phyloP scores from a whole-genome alignment of 2,329 filamentous ascomycete species.

The Elsinoe perseae region DNA sequence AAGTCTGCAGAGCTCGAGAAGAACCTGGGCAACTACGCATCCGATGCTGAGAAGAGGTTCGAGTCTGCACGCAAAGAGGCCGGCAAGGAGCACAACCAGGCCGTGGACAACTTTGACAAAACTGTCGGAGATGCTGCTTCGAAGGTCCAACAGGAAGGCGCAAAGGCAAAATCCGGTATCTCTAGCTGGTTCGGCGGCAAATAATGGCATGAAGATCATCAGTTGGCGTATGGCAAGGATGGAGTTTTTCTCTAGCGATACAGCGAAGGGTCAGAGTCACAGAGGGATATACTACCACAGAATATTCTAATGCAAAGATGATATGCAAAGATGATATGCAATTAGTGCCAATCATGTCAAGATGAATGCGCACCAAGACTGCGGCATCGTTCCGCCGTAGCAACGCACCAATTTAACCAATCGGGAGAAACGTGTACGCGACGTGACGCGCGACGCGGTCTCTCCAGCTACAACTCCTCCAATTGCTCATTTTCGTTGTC shows the following conservation, averaged over 20 bases:
- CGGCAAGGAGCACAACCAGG: conserved; percentile 42
- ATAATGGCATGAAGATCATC: conserved; percentile 17
- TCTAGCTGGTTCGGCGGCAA: conserved; percentile 68
- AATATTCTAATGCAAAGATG: neutral
- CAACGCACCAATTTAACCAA: conserved; percentile 16
- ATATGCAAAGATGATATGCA: neutral
- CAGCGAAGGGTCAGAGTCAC: neutral
- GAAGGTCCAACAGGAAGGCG: conserved; percentile 52
- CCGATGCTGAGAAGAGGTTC: conserved; percentile 53
- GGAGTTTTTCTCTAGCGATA: neutral
- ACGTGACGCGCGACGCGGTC: conserved; percentile 10
- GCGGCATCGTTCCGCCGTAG: conserved; percentile 8
- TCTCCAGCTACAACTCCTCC: neutral
- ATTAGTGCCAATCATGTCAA: neutral
- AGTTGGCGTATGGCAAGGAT: neutral
- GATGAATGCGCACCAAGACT: neutral
- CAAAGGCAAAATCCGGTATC: conserved; percentile 76
- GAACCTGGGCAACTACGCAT: conserved; percentile 46
- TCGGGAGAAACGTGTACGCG: conserved; percentile 13
- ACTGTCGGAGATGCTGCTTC: conserved; percentile 50
- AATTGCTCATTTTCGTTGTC: neutral
- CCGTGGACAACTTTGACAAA: conserved; percentile 70
- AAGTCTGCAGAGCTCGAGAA: conserved; percentile 57
- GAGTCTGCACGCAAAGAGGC: conserved; percentile 60
- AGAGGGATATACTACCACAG: neutral